Evolutionary conservation across 352 stramenopile species (phyloP), one percentile per base, ranked within the genome.

Genomic region (Blastocystis hominis): DNA sequence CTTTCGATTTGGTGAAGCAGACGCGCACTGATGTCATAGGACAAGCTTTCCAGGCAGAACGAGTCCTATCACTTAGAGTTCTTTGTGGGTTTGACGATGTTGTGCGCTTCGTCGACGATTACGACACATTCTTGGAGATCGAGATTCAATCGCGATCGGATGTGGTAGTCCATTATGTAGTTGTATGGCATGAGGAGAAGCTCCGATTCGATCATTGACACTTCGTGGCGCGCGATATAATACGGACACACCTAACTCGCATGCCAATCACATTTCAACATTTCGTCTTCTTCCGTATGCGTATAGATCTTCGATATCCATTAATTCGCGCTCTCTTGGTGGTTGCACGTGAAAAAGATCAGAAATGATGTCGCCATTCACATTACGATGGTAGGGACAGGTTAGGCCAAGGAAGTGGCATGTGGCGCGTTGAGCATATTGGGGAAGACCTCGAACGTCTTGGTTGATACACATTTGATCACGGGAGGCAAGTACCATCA

Each of bases 31-130:
- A 99, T 89, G 38, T 97, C 93, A 89, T 98, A 98, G 5, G 95
- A 98, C 13, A 96, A 94, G 10, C 94, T 94, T 9, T 99, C 96
- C 50, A 93, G 96, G 0, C 92, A 94, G 42, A 96, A 92, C 3
- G 92, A 94, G 89, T 96, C 93, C 92, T 93, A 34, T 2, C 38
- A 34, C 10, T 84, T 50, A 55, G 4, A n/a, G 10, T 17, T 88
- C n/a, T 13, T n/a, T 9, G 88, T 89, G 15, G 89, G 38, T 78
- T 90, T 47, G 92, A 98, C 95, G 69, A 99, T 91, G 90, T 99
- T 99, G 92, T 99, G 97, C 1, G 96, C 97, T 90, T 99, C 97
- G 88, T 99, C 97, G 86, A 99, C 98, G 70, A 99, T 97, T 0
- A 99, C 89, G 30, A 99, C 93, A 0, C 96, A 91, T 90, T 98